Conservation (phyloP, 768 basidiomycete species). For the Gymnopilus junonius region DNA sequence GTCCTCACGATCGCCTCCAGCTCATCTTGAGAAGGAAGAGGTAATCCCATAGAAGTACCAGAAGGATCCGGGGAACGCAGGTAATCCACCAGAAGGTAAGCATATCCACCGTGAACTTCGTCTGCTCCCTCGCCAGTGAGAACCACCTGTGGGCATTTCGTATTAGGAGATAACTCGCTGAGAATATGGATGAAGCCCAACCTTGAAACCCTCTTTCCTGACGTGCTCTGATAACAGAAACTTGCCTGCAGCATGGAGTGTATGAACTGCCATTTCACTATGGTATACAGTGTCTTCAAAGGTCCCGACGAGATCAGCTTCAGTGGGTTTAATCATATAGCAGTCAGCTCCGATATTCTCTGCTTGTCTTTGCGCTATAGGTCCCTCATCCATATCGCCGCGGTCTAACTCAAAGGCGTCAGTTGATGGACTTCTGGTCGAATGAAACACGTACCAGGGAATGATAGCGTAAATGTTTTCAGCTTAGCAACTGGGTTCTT, state of each 20-base stretch:
- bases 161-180: neutral
- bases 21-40: neutral
- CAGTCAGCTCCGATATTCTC: neutral
- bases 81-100: neutral
- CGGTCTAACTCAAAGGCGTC: neutral
- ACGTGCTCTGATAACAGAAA: neutral
- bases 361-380: neutral
- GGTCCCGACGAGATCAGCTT: neutral
- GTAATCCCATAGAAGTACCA: neutral
- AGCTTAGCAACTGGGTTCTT: neutral
- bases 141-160: neutral
- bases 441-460: neutral
- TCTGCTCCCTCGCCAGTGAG: slow-evolving; percentile 1
- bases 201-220: neutral
- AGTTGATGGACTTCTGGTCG: neutral
- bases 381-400: neutral
- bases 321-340: neutral
- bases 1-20: neutral
- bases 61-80: neutral
- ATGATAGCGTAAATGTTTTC: neutral
- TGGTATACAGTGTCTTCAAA: neutral
- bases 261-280: neutral
- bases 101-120: neutral
- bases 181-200: neutral
- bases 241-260: neutral